phyloP scores from a whole-genome alignment of 2,329 filamentous ascomycete species.

The Xylaria multiplex region DNA sequence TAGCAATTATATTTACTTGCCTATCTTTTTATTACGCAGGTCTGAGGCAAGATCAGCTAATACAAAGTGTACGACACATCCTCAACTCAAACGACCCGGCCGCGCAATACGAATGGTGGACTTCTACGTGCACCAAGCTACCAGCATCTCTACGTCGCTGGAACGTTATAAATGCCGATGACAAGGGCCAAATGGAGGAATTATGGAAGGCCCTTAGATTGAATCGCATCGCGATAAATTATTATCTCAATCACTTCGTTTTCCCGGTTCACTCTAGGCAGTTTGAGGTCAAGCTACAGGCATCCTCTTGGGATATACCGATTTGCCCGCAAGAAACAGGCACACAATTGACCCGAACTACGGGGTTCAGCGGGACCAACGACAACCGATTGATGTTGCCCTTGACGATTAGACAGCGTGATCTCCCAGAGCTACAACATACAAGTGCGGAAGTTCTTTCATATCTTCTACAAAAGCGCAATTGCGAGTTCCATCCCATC shows the following conservation, averaged over 20 bases:
- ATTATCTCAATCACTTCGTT: constrained; percentile 70
- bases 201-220: constrained; percentile 62
- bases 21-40: constrained; percentile 74
- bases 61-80: constrained; percentile 59
- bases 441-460: constrained; percentile 72
- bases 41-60: constrained; percentile 59
- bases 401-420: constrained; percentile 66
- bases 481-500: constrained; percentile 56
- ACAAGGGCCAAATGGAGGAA: constrained; percentile 59
- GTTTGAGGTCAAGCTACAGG: constrained; percentile 70
- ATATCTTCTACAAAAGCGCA: constrained; percentile 64
- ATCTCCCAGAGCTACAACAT: constrained; percentile 64
- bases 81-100: constrained; percentile 65
- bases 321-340: constrained; percentile 47
- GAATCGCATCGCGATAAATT: constrained; percentile 63
- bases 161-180: constrained; percentile 68
- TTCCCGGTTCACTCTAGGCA: constrained; percentile 73
- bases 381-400: constrained; percentile 70
- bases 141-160: constrained; percentile 60
- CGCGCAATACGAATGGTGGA: constrained; percentile 64
- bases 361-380: constrained; percentile 78
- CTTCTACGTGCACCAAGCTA: constrained; percentile 50
- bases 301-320: constrained; percentile 75
- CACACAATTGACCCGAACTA: constrained; percentile 13
- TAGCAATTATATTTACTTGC: constrained; percentile 71